A percentile compares a stretch with the other conserved stretches of the same genome.
Evolutionary conservation across 495 filamentous ascomycete genomes (phyloP).

Genomic region (Hypomontagnella submonticulosa): DNA sequence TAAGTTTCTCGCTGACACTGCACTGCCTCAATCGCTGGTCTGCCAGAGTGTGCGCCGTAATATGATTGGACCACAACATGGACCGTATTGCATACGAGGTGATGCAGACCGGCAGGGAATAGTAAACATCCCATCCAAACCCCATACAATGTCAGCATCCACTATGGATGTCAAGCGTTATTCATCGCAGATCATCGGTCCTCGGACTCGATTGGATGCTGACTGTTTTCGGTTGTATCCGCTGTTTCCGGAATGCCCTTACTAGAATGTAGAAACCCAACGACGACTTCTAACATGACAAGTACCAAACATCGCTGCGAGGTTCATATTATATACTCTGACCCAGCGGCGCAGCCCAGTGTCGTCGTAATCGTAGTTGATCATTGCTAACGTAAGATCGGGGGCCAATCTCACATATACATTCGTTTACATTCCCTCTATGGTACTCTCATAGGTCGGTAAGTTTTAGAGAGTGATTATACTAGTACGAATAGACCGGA

Average conservation of each 20-base stretch:
- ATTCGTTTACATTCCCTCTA: not conserved
- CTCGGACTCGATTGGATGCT: constrained; percentile 11
- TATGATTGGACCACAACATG: constrained; percentile 14
- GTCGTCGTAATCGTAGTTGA: constrained; percentile 8
- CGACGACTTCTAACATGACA: not conserved
- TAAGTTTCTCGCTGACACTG: constrained; percentile 20
- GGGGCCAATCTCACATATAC: constrained; percentile 1
- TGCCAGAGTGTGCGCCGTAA: constrained; percentile 10
- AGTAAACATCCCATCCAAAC: constrained; percentile 9
- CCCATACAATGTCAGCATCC: constrained; percentile 6
- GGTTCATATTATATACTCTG: constrained; percentile 5
- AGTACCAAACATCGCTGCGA: constrained; percentile 1
- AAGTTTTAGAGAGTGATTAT: not conserved
- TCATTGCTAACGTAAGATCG: constrained; percentile 2
- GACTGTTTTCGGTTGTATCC: not conserved
- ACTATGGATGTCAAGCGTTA: constrained; percentile 12
- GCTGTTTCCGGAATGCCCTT: constrained; percentile 9
- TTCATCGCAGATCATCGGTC: constrained; percentile 16
- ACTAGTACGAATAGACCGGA: not conserved
- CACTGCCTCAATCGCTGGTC: constrained; percentile 27
- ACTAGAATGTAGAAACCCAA: not conserved
- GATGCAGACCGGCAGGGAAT: not conserved
- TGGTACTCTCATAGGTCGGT: not conserved
- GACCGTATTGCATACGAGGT: constrained; percentile 24
- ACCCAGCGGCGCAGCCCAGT: not conserved